phyloP scores from a whole-genome alignment of 2,329 filamentous ascomycete species.

The Xylaria sp. region DNA sequence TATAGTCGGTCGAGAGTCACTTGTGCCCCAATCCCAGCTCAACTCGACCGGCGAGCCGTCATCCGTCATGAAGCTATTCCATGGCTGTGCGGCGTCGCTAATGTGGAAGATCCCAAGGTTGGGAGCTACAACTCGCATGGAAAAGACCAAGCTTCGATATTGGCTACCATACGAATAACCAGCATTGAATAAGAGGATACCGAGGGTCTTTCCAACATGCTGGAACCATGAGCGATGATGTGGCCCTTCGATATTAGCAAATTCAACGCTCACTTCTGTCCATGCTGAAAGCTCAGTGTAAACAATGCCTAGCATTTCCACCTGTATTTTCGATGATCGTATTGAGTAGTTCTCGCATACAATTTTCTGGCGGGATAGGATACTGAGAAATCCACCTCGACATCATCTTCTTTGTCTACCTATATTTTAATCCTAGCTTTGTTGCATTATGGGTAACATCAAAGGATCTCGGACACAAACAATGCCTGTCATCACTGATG shows the following conservation, averaged over 20 bases:
- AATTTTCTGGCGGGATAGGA: neutral
- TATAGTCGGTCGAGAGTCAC: neutral
- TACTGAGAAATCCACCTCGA: neutral
- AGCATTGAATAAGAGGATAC: neutral
- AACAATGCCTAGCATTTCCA: neutral
- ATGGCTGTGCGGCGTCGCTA: neutral
- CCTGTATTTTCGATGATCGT: neutral
- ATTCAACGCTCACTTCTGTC: neutral
- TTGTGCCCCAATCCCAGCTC: neutral
- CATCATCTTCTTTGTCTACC: neutral
- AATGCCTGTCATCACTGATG: neutral
- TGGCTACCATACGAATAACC: neutral
- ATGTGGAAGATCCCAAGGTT: neutral
- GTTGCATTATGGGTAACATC: neutral
- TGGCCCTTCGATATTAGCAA: neutral
- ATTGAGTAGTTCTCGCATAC: neutral
- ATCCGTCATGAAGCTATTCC: neutral
- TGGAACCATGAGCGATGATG: neutral
- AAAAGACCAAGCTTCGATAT: neutral
- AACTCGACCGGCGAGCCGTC: neutral
- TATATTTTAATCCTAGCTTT: neutral
- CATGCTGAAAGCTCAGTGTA: neutral
- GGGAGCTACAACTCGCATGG: neutral
- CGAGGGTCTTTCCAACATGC: neutral
- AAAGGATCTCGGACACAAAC: neutral